Conservation (phyloP, 208 protist genomes). For the Trypanosoma melophagium region DNA sequence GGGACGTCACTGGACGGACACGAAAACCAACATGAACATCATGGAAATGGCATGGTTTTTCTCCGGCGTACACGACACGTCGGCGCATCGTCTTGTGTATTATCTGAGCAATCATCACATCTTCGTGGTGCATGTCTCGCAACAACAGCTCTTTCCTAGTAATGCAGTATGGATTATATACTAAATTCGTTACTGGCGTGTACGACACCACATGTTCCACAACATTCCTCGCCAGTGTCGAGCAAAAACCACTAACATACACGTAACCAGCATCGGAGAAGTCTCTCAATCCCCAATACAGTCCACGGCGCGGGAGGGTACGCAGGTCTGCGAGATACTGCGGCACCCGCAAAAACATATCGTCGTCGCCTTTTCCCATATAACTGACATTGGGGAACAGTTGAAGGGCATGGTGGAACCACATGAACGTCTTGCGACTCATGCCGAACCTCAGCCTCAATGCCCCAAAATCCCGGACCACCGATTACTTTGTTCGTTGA, state of each 20-base stretch:
- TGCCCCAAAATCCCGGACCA: background rate
- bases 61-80: background rate
- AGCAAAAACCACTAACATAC: conserved; percentile 1
- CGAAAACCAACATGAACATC: conserved; percentile 3
- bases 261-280: background rate
- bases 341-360: conserved; percentile 46
- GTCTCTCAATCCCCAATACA: conserved; percentile 16
- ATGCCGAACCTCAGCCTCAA: conserved; percentile 8
- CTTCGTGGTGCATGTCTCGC: conserved; percentile 20
- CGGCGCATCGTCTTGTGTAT: no score
- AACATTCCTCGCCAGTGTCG: conserved; percentile 8
- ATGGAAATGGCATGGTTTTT: conserved; percentile 19
- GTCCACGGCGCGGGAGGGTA: conserved; percentile 1
- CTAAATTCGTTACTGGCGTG: background rate
- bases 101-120: conserved; percentile 15
- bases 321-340: conserved; percentile 39
- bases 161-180: conserved; percentile 2
- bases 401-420: conserved; percentile 34
- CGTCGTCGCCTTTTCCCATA: conserved; percentile 48
- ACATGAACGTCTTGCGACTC: conserved; percentile 41
- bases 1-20: background rate
- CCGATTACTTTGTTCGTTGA: conserved; percentile 12
- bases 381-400: conserved; percentile 34
- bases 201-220: conserved; percentile 7
- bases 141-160: background rate